phyloP scores from a whole-genome alignment of 257 asterid species.

The Solanum tarapatanum region DNA sequence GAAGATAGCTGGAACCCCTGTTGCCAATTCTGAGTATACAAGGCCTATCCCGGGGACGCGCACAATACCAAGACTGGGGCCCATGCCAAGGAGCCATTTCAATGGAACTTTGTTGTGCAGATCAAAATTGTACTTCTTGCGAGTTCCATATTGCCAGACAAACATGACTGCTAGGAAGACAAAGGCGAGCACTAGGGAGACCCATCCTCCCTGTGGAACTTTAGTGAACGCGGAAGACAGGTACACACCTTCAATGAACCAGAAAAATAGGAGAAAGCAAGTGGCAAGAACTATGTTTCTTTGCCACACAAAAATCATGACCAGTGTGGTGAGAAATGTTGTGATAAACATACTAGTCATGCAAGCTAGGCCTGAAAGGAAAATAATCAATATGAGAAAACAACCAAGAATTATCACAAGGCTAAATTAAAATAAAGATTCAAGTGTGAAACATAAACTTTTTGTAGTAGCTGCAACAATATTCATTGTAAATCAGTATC shows the following conservation, averaged over 20 bases:
- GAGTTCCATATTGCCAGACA: conserved; percentile 31
- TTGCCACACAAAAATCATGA: conserved; percentile 27
- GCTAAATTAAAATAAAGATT: not conserved
- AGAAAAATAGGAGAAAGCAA: conserved; percentile 17
- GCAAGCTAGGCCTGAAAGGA: conserved; percentile 17
- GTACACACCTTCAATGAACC: conserved; percentile 26
- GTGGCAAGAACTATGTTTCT: conserved; percentile 6
- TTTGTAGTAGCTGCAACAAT: not conserved
- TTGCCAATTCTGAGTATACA: conserved; percentile 34
- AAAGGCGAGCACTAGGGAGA: conserved; percentile 22
- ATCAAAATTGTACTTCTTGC: conserved; percentile 20
- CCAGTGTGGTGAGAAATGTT: conserved; percentile 25
- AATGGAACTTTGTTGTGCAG: conserved; percentile 40
- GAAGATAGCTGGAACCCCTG: conserved; percentile 53
- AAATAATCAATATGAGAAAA: not conserved
- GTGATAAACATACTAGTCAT: conserved; percentile 29
- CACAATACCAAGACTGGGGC: conserved; percentile 51
- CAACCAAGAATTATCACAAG: not conserved
- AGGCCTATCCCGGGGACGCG: conserved; percentile 61
- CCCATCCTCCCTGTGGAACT: conserved; percentile 30
- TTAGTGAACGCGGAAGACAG: conserved; percentile 23
- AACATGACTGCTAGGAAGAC: conserved; percentile 18
- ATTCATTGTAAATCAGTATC: not conserved
- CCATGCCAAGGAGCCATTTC: conserved; percentile 32
- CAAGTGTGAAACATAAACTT: not conserved